Base-by-base conservation (phyloP, 2,329 filamentous ascomycete species). In the Colletotrichum kahawae region DNA sequence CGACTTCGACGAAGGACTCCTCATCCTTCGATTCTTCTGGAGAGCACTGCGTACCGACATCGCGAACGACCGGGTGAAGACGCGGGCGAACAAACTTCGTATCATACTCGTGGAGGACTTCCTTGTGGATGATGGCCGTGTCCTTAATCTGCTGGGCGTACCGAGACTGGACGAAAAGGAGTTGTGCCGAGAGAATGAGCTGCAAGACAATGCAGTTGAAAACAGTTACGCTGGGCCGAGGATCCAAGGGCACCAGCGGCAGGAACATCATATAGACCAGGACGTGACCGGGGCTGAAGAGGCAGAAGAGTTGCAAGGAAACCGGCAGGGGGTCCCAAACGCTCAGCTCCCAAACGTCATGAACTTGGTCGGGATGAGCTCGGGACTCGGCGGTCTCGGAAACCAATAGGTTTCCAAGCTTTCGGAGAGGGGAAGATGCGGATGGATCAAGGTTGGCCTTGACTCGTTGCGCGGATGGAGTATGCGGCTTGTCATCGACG, bases 51-150 rank as follows among this genome's bases (percentile, higher is more conserved):
- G 94, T 97, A 7, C 92, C 94, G 2, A 96, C 95, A 91, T 92
- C 90, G 69, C 90, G 86, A 78, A 97, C 94, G 7, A 94, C 88
- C 9, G 94, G 94, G 79, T 97, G 94, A n/a, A 98, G 91, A 13
- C 93, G 90, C 3, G 97, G 97, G 80, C 97, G 95, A 1, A 99
- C 97, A 81, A 94, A 98, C 86, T 99, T 99, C 79, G 92, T 95
- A 82, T 98, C 95, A 82, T 99, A 99, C 85, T 99, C 97, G 82
- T 95, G 93, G 85, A 98, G 89, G 7, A 98, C 96, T 84, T 98
- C 95, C 79, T 94, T 95, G 79, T 98, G 95, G 74, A 99, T 94
- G 62, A 98, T 90, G 3, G 92, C 89, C 3, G 91, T 92, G 83
- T 99, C 97, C 82, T 95, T 98, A 76, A 91, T 92, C 82, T 98